Conservation (phyloP, 1,284 basidiomycete species). For the Exsudoporus floridanus region DNA sequence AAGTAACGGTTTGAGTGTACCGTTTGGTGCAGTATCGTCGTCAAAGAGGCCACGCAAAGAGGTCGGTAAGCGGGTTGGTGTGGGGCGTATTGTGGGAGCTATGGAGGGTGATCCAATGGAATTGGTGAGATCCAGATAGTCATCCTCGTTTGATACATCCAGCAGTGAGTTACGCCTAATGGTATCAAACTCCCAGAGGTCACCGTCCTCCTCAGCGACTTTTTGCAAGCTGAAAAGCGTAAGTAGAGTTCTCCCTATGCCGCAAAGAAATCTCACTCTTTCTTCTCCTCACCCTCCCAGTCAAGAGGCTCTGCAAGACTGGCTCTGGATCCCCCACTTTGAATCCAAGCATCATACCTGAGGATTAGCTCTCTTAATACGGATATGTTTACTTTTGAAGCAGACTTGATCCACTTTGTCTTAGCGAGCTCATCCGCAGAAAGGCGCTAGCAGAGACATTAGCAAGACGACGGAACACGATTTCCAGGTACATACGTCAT, state of each 20-base stretch:
- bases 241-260: conserved; percentile 5
- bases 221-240: conserved; percentile 34
- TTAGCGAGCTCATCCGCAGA: conserved; percentile 88
- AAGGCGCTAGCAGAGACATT: conserved; percentile 58
- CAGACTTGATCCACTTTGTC: conserved; percentile 90
- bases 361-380: conserved; percentile 83
- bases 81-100: conserved; percentile 49
- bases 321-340: conserved; percentile 76
- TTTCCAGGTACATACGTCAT: conserved; percentile 54
- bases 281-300: conserved; percentile 66
- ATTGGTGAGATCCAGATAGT: conserved; percentile 20
- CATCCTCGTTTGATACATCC: conserved; percentile 21
- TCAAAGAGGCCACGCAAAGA: conserved; percentile 72
- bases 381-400: conserved; percentile 67
- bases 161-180: conserved; percentile 47
- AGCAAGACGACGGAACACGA: background rate
- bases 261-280: conserved; percentile 41
- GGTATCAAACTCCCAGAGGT: conserved; percentile 78
- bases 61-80: conserved; percentile 55
- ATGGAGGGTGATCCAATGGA: conserved; percentile 30
- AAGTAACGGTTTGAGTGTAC: conserved; percentile 44
- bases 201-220: conserved; percentile 43
- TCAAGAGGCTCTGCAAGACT: conserved; percentile 74
- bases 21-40: conserved; percentile 43
- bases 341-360: conserved; percentile 74